Conservation (phyloP, 768 basidiomycete genomes). For the Phlebiopsis gigantea region DNA sequence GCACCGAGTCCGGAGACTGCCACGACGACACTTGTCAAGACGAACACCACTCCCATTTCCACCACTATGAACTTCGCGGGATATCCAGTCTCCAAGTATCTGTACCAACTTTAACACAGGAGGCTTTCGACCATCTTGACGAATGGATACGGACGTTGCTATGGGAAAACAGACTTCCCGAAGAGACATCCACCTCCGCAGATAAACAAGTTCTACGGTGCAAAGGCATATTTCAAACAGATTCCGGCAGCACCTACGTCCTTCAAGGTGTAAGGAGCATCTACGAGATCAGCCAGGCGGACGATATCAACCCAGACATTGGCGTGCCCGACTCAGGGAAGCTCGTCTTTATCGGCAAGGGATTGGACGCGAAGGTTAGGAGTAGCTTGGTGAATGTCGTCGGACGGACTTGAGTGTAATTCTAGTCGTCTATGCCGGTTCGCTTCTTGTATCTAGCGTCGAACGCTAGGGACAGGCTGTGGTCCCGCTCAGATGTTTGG, state of each 20-base stretch:
- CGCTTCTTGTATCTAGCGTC: not conserved
- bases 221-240: conserved; percentile 71
- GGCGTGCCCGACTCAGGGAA: conserved; percentile 66
- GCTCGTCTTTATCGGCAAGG: conserved; percentile 84
- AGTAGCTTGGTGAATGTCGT: conserved; percentile 39
- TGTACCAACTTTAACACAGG: conserved; percentile 51
- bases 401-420: not conserved
- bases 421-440: not conserved
- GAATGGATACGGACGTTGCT: conserved; percentile 76
- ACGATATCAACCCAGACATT: conserved; percentile 27
- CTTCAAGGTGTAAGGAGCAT: conserved; percentile 89
- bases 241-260: conserved; percentile 57
- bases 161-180: conserved; percentile 67
- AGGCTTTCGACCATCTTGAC: conserved; percentile 54
- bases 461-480: not conserved
- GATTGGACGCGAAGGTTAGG: conserved; percentile 53
- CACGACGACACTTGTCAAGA: conserved; percentile 30
- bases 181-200: conserved; percentile 7
- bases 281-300: conserved; percentile 68
- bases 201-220: conserved; percentile 59
- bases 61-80: conserved; percentile 70
- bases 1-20: conserved; percentile 24
- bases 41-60: conserved; percentile 26
- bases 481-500: not conserved
- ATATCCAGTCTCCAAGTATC: conserved; percentile 76